phyloP scores from a whole-genome alignment of 2,329 filamentous ascomycete genomes.

The Aspergillus sp. region DNA sequence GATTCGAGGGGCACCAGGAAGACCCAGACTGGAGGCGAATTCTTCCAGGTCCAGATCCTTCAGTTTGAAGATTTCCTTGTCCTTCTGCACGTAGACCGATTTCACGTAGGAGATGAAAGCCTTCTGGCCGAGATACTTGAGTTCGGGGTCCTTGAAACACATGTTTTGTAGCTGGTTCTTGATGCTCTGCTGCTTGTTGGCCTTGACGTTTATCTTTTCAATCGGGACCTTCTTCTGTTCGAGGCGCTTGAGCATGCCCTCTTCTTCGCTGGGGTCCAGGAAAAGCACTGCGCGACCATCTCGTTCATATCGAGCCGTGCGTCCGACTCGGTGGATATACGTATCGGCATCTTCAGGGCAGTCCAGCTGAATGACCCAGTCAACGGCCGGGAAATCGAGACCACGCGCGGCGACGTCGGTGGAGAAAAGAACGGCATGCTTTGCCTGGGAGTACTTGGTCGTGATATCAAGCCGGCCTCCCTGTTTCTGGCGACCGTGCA shows the following conservation, averaged over 20 bases:
- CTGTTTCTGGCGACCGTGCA: constrained; percentile 93
- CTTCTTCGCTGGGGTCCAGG: constrained; percentile 86
- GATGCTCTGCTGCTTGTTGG: constrained; percentile 86
- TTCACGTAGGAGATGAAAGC: constrained; percentile 88
- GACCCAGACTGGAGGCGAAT: constrained; percentile 78
- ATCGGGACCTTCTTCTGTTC: constrained; percentile 89
- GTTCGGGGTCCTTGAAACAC: constrained; percentile 89
- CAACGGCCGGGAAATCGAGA: constrained; percentile 91
- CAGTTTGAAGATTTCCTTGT: constrained; percentile 88
- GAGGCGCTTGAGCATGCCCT: constrained; percentile 81
- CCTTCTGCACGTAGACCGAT: constrained; percentile 81
- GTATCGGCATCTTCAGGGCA: constrained; percentile 96
- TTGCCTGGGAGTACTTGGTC: constrained; percentile 73
- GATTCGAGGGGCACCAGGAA: constrained; percentile 88
- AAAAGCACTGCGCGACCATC: constrained; percentile 87
- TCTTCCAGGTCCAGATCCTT: constrained; percentile 80
- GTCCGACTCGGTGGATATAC: constrained; percentile 93
- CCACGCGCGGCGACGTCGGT: constrained; percentile 94
- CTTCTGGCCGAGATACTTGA: constrained; percentile 95
- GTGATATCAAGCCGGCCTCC: constrained; percentile 84
- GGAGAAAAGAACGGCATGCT: constrained; percentile 84
- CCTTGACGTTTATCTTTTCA: constrained; percentile 77
- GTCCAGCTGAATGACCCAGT: constrained; percentile 99
- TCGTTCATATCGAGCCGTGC: constrained; percentile 89
- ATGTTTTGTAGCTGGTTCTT: constrained; percentile 84